Percentiles rank a stretch among this genome's conserved stretches.
phyloP scores from a whole-genome alignment of 805 yeast genomes.

The Tanozyma kutaoensis region DNA sequence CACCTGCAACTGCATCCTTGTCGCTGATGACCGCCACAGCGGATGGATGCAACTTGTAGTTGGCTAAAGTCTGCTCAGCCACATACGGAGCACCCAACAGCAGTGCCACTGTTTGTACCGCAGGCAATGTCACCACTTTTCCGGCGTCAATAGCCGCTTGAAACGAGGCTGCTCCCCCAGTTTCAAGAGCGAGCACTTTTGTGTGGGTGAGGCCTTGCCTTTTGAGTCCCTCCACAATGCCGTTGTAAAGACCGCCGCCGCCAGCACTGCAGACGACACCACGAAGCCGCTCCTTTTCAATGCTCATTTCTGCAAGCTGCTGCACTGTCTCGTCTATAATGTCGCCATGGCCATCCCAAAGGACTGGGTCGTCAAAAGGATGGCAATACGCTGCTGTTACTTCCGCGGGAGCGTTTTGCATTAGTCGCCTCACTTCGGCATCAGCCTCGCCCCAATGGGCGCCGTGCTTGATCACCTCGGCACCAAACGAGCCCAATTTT shows the following conservation, averaged over 20 bases:
- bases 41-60: slow-evolving; percentile 8
- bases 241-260: slow-evolving; percentile 22
- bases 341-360: slow-evolving; percentile 21
- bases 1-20: slow-evolving; percentile 11
- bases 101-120: slow-evolving; percentile 12
- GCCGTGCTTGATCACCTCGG: slow-evolving; percentile 12
- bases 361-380: slow-evolving; percentile 16
- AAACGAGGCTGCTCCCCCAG: slow-evolving; percentile 13
- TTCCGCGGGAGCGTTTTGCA: slow-evolving; percentile 4
- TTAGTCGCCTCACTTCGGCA: no score
- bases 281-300: slow-evolving; percentile 6
- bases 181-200: slow-evolving; percentile 15
- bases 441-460: slow-evolving; percentile 22
- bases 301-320: slow-evolving; percentile 7
- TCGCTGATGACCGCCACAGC: slow-evolving; percentile 10
- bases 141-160: slow-evolving; percentile 8
- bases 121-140: slow-evolving; percentile 7
- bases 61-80: slow-evolving; percentile 7
- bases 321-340: slow-evolving; percentile 6
- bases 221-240: slow-evolving; percentile 12
- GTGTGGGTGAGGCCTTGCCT: slow-evolving; percentile 6
- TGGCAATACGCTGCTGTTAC: slow-evolving; percentile 14
- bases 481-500: slow-evolving; percentile 9
- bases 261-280: slow-evolving; percentile 19
- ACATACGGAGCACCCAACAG: slow-evolving; percentile 17